Conservation (phyloP, 2,329 filamentous ascomycete species). For the Penicillium polonicum region DNA sequence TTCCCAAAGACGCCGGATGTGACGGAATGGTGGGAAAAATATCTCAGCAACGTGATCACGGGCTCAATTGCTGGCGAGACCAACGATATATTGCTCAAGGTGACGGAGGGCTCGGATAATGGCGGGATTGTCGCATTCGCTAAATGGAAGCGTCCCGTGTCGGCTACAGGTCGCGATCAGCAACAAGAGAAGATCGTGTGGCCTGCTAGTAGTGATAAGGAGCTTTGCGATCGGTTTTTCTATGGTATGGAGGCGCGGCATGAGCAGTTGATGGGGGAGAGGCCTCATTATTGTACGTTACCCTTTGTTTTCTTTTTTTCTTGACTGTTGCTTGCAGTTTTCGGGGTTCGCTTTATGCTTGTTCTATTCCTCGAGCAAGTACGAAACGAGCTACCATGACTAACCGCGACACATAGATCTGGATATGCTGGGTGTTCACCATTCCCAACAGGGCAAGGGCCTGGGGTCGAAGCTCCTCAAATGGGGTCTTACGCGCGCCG, state of each 20-base stretch:
- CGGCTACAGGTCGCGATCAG: constrained; percentile 9
- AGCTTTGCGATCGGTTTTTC: constrained; percentile 25
- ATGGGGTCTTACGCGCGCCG: constrained; percentile 40
- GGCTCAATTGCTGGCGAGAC: neutral
- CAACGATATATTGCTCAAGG: constrained; percentile 17
- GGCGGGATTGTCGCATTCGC: constrained; percentile 23
- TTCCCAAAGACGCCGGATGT: constrained; percentile 28
- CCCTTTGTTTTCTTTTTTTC: neutral
- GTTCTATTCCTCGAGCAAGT: neutral
- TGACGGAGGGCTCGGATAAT: constrained; percentile 4
- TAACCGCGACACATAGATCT: constrained; percentile 22
- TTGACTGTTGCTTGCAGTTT: neutral
- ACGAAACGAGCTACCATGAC: neutral
- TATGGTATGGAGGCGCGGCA: constrained; percentile 18
- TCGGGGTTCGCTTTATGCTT: neutral
- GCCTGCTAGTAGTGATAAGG: constrained; percentile 18
- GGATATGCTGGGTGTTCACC: constrained; percentile 27
- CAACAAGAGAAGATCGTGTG: constrained; percentile 10
- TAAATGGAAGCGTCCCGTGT: constrained; percentile 25
- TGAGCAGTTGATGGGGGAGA: constrained; percentile 18
- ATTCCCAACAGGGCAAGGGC: constrained; percentile 23
- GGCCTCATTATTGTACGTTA: constrained; percentile 28
- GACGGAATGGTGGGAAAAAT: constrained; percentile 16
- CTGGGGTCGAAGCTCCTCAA: constrained; percentile 32
- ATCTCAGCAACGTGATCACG: constrained; percentile 4